phyloP scores from a whole-genome alignment of 2,329 filamentous ascomycete genomes.

The Colletotrichum zoysiae region DNA sequence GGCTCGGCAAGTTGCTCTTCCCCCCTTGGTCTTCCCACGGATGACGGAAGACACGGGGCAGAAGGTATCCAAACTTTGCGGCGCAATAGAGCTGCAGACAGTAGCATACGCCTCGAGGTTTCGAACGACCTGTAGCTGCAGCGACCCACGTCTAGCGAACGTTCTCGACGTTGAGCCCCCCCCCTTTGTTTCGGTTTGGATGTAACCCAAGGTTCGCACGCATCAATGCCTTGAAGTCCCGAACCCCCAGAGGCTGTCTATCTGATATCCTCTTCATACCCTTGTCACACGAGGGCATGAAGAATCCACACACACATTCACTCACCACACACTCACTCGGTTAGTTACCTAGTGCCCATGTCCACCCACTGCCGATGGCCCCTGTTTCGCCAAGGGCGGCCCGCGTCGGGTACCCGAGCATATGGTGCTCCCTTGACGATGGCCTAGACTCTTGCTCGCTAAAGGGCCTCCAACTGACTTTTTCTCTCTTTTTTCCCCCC shows the following conservation, averaged over 20 bases:
- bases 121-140: too few relatives aligned
- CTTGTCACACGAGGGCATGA: background rate
- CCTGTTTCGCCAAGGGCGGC: slow-evolving; percentile 6
- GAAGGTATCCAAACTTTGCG: too few relatives aligned
- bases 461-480: background rate
- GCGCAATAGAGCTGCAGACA: too few relatives aligned
- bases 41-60: too few relatives aligned
- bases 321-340: background rate
- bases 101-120: too few relatives aligned
- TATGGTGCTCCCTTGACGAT: background rate
- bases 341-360: too few relatives aligned
- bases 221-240: slow-evolving; percentile 5
- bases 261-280: slow-evolving; percentile 22
- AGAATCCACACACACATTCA: slow-evolving; percentile 11
- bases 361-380: too few relatives aligned
- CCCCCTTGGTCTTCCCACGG: too few relatives aligned
- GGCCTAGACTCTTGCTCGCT: background rate
- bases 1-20: too few relatives aligned
- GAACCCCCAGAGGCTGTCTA: background rate
- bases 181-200: background rate
- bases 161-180: background rate
- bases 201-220: background rate
- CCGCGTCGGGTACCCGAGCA: slow-evolving; percentile 11
- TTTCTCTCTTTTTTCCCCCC: background rate
- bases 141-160: fast-evolving